These are phyloP conservation scores for Oryza coarctata DNA, from an alignment of 176 grass and related monocot species.

Conservation along the genomic window DNA sequence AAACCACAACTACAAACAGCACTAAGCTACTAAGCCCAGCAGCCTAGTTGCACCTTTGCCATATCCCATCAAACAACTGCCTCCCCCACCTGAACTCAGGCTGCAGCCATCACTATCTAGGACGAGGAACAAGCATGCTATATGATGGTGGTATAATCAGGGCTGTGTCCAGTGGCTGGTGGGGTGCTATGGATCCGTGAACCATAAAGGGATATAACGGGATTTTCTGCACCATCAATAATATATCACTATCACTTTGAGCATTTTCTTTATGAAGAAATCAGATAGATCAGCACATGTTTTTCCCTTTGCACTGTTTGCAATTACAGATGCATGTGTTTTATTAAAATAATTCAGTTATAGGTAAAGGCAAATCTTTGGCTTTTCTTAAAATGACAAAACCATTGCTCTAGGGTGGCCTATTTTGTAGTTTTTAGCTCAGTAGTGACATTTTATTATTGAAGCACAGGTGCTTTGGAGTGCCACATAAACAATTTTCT, in stretches of 20 bases:
- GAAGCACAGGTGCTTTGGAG: neutral
- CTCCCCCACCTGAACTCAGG: neutral
- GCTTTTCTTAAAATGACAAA: conserved; percentile 20
- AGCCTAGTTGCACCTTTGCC: neutral
- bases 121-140: neutral
- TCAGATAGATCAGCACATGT: neutral
- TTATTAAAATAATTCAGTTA: neutral
- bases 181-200: neutral
- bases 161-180: neutral
- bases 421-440: neutral
- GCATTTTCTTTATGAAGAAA: neutral
- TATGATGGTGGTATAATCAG: neutral
- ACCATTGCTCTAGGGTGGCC: too few relatives aligned
- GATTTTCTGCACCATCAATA: neutral
- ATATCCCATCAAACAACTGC: neutral
- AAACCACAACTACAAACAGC: neutral
- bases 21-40: too few relatives aligned
- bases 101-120: neutral
- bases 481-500: conserved; percentile 17
- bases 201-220: neutral
- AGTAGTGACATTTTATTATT: neutral
- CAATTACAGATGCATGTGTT: neutral
- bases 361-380: neutral
- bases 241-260: neutral
- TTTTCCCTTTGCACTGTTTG: neutral